Evolutionary conservation across 1,139 yeast species (phyloP).

Genomic region (Petasospora fabianii): DNA sequence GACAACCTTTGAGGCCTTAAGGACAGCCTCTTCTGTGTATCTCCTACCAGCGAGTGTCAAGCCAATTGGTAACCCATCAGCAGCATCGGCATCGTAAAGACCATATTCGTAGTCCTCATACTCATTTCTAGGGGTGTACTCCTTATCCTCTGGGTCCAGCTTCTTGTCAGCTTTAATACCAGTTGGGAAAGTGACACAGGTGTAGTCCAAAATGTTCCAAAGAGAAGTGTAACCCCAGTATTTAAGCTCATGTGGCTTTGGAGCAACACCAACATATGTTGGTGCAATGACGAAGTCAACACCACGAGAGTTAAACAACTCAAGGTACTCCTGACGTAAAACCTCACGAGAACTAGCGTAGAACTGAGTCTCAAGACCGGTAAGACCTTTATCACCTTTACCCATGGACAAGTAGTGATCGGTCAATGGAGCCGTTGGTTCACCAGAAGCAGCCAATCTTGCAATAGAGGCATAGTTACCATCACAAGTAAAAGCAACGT

Average conservation of each 20-base stretch:
- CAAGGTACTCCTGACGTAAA: constrained; percentile 54
- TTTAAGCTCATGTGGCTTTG: constrained; percentile 46
- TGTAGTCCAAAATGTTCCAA: constrained; percentile 62
- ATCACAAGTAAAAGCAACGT: constrained; percentile 42
- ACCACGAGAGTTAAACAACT: constrained; percentile 48
- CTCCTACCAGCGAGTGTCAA: constrained; percentile 50
- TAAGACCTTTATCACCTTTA: constrained; percentile 44
- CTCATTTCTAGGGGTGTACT: constrained; percentile 24
- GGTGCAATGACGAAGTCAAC: constrained; percentile 71
- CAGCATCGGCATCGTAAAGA: constrained; percentile 35
- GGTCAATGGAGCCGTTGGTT: constrained; percentile 58
- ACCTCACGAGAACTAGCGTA: constrained; percentile 48
- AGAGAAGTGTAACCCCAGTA: constrained; percentile 77
- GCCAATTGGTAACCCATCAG: constrained; percentile 49
- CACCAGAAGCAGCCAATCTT: constrained; percentile 57
- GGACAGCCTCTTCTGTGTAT: constrained; percentile 49
- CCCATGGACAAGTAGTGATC: constrained; percentile 59
- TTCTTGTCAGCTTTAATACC: constrained; percentile 52
- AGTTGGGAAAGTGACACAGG: constrained; percentile 58
- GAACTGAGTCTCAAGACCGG: constrained; percentile 44
- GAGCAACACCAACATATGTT: constrained; percentile 67
- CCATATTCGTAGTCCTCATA: constrained; percentile 26
- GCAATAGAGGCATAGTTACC: constrained; percentile 31
- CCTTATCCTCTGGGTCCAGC: constrained; percentile 27
- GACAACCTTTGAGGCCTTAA: constrained; percentile 35